These are phyloP conservation scores for Alternaria alternata DNA, from an alignment of 2,329 filamentous ascomycete genomes.

Conservation along the genomic window DNA sequence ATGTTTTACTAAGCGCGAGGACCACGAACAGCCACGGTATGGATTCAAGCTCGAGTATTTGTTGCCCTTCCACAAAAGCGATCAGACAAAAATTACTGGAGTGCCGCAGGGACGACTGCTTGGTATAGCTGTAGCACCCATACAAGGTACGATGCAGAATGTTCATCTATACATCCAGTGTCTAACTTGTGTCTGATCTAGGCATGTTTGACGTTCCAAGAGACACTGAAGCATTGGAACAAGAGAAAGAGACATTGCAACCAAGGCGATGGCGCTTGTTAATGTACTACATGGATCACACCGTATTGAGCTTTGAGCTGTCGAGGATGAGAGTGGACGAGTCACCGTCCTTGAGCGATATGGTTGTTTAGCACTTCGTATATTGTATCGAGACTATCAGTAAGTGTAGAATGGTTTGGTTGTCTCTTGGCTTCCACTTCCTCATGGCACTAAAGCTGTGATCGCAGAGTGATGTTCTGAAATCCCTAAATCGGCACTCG, in stretches of 20 bases:
- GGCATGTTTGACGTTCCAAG: slow-evolving; percentile 10
- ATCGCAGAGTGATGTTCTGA: too few species aligned
- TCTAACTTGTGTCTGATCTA: neutral
- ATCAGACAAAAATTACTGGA: slow-evolving; percentile 14
- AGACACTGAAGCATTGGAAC: neutral
- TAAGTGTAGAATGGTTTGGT: neutral
- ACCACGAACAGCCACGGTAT: slow-evolving; percentile 53
- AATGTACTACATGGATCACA: slow-evolving; percentile 75
- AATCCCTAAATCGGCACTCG: neutral
- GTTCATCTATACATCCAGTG: neutral
- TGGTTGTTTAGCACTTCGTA: slow-evolving; percentile 30
- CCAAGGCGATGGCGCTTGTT: slow-evolving; percentile 69
- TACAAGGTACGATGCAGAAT: slow-evolving; percentile 57
- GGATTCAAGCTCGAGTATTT: slow-evolving; percentile 65
- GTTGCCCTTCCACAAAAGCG: slow-evolving; percentile 54
- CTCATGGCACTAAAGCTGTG: neutral
- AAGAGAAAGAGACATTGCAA: neutral
- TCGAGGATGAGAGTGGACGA: slow-evolving; percentile 28
- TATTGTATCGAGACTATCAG: neutral
- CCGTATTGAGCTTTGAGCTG: slow-evolving; percentile 75
- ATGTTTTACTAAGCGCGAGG: slow-evolving; percentile 50
- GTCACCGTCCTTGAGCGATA: slow-evolving; percentile 25
- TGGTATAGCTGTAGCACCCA: slow-evolving; percentile 72
- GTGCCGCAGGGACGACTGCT: slow-evolving; percentile 57
- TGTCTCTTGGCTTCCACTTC: neutral